Conservation (phyloP, 305 asterid genomes). For the Ruellia speciosa region DNA sequence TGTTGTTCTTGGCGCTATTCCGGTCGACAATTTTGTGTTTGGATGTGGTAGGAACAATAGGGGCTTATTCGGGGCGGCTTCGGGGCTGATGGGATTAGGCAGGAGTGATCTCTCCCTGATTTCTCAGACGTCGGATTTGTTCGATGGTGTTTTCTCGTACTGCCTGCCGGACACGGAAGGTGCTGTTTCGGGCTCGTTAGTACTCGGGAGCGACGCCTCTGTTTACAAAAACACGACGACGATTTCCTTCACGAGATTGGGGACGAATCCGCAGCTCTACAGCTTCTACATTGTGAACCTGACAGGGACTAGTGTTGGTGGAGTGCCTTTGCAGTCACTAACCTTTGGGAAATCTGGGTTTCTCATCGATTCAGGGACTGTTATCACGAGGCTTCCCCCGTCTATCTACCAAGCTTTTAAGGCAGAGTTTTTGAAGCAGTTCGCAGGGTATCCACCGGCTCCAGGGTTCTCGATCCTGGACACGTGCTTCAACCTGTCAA, state of each 20-base stretch:
- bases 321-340: slow-evolving; percentile 32
- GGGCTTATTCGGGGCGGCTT: slow-evolving; percentile 72
- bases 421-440: slow-evolving; percentile 69
- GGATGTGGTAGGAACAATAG: slow-evolving; percentile 70
- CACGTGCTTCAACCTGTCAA: slow-evolving; percentile 69
- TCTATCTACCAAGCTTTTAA: slow-evolving; percentile 50
- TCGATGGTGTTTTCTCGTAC: slow-evolving; percentile 72
- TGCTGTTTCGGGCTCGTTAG: slow-evolving; percentile 50
- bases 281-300: slow-evolving; percentile 62
- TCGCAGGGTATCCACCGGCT: slow-evolving; percentile 54
- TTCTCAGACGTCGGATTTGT: slow-evolving; percentile 48
- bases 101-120: slow-evolving; percentile 62
- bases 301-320: slow-evolving; percentile 60
- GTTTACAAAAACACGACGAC: slow-evolving; percentile 49
- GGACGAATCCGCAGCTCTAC: slow-evolving; percentile 44
- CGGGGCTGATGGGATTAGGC: slow-evolving; percentile 85
- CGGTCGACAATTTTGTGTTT: slow-evolving; percentile 42
- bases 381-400: slow-evolving; percentile 68
- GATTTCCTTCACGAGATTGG: slow-evolving; percentile 50
- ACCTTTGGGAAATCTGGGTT: slow-evolving; percentile 38
- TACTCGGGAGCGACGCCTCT: slow-evolving; percentile 42
- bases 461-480: slow-evolving; percentile 67
- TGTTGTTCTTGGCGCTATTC: slow-evolving; percentile 38
- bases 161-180: slow-evolving; percentile 50
- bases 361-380: slow-evolving; percentile 82